These are phyloP conservation scores for Colletotrichum sp. DNA, from an alignment of 2,329 filamentous ascomycete species.

Conservation along the genomic window DNA sequence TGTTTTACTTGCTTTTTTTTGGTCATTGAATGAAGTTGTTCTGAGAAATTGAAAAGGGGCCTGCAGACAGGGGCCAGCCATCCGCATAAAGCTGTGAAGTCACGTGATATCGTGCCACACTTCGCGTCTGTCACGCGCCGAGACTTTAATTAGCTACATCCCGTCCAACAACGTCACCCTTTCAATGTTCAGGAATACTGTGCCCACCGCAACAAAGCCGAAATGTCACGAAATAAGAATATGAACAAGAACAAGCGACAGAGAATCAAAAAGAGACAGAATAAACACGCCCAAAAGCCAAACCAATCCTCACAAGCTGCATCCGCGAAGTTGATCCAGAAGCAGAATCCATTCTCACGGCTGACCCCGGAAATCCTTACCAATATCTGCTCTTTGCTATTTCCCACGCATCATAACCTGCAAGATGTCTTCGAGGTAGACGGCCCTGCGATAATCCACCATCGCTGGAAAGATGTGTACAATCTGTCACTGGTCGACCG, in stretches of 20 bases:
- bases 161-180: not conserved
- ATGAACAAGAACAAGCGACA: not conserved
- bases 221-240: not conserved
- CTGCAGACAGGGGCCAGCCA: too few relatives aligned
- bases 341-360: not conserved
- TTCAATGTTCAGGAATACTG: not conserved
- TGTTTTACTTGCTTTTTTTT: too few relatives aligned
- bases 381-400: not conserved
- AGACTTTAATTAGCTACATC: not conserved
- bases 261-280: not conserved
- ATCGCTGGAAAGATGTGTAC: not conserved
- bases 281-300: not conserved
- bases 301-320: not conserved
- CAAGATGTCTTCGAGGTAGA: not conserved
- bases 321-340: not conserved
- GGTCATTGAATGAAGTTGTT: too few relatives aligned
- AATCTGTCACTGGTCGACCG: not conserved
- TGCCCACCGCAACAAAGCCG: not conserved
- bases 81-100: accelerated
- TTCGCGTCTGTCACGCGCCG: not conserved
- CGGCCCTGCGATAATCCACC: not conserved
- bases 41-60: not conserved
- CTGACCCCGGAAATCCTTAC: not conserved
- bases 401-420: not conserved
- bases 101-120: not conserved